Evolutionary conservation across 2,329 filamentous ascomycete genomes (phyloP).

Genomic region (Phaeosphaeriaceae sp.): DNA sequence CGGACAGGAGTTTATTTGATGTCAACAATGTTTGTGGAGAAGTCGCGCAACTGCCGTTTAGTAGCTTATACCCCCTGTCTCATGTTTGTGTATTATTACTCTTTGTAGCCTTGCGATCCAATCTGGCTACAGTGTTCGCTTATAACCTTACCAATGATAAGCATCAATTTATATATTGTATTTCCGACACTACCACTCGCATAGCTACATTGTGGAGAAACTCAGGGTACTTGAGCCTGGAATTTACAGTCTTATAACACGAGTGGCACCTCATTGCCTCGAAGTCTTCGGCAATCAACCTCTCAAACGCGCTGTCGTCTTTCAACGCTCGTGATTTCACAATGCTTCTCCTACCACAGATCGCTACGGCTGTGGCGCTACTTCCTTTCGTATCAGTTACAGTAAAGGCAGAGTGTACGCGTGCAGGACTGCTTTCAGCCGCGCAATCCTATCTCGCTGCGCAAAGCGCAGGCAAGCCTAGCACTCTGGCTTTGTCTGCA

Average conservation of each 20-base stretch:
- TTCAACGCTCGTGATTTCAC: no score
- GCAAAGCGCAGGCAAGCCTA: slow-evolving; percentile 26
- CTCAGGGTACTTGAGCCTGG: not conserved
- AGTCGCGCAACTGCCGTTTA: slow-evolving; percentile 1
- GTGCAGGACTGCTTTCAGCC: slow-evolving; percentile 31
- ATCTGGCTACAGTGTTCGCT: slow-evolving; percentile 13
- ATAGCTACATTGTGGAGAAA: not conserved
- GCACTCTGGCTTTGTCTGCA: slow-evolving; percentile 24
- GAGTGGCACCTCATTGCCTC: not conserved
- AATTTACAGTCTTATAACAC: not conserved
- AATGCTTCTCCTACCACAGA: not conserved
- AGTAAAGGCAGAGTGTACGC: slow-evolving; percentile 29
- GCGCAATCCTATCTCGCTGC: slow-evolving; percentile 34
- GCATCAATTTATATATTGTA: slow-evolving; percentile 19
- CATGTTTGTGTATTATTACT: not conserved
- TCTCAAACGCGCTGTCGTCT: no score
- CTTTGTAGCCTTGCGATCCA: not conserved
- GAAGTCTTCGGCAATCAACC: not conserved
- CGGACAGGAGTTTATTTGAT: not conserved
- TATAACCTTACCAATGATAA: slow-evolving; percentile 26
- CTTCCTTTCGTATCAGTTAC: not conserved
- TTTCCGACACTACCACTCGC: slow-evolving; percentile 10
- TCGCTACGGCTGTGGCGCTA: not conserved
- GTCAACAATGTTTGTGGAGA: not conserved
- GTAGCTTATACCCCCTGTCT: not conserved